Evolutionary conservation across 495 filamentous ascomycete genomes (phyloP).

Genomic region (Lindgomyces ingoldianus): DNA sequence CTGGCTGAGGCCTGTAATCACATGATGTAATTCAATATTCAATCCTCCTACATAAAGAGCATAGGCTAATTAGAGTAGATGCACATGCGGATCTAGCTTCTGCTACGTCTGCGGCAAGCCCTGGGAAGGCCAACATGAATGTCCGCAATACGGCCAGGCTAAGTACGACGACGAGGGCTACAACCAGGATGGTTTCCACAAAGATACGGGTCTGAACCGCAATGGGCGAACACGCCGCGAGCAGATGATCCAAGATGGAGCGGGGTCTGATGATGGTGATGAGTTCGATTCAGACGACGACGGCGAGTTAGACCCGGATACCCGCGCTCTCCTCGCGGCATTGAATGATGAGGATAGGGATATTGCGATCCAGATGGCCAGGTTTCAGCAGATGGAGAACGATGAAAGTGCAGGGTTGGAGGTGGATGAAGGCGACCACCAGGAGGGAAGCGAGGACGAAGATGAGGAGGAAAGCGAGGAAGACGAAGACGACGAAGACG

Average conservation of each 20-base stretch:
- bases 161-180: conserved; percentile 34
- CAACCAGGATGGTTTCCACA: conserved; percentile 37
- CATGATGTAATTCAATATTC: conserved; percentile 13
- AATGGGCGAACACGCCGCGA: conserved; percentile 16
- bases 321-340: background rate
- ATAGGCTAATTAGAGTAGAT: conserved; percentile 13
- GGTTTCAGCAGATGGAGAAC: no score
- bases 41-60: background rate
- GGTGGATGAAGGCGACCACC: background rate
- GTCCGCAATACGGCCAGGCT: conserved; percentile 32
- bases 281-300: conserved; percentile 8
- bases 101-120: conserved; percentile 35
- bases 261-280: conserved; percentile 9
- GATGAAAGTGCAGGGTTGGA: background rate
- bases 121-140: conserved; percentile 32
- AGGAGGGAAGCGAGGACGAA: conserved; percentile 7
- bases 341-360: background rate
- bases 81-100: conserved; percentile 31
- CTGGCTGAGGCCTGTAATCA: conserved; percentile 36
- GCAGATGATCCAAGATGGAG: background rate
- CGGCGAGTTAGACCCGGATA: background rate
- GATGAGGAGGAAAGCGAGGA: conserved; percentile 4
- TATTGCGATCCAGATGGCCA: background rate
- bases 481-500: background rate
- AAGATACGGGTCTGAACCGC: conserved; percentile 31